Evolutionary conservation across 176 grass and related monocot species (phyloP), one percentile per base, ranked within the genome.

Genomic region (Thinopyrum elongatum): DNA sequence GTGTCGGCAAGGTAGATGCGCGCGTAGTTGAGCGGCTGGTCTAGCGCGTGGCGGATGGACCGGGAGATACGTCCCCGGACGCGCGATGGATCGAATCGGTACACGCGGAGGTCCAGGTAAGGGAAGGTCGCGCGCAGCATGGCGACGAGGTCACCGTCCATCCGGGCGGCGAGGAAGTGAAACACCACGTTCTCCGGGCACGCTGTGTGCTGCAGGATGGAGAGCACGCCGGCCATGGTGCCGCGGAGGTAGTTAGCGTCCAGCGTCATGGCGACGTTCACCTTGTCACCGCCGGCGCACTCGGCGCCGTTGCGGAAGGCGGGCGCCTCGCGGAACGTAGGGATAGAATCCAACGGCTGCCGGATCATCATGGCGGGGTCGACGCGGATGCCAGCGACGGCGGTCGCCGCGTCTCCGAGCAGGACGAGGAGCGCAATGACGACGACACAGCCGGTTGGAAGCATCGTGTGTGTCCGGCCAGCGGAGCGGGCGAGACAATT

Each of bases 221-320:
- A 97, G 11, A 90, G 63, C n/a, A 97, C 86, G 47, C 87, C 92
- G 0, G 92, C 92, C 62, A 97, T 87, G 17, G 92, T 92, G 82
- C 92, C 94, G 5, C 92, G 89, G 19, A 97, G 81, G 90, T 97
- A 97, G 70, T 90, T 90, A 22, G 68, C 85, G 62, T 97, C 94
- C 46, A 97, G 70, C 34, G 91, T 97, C 94, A 97, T 97, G 39
- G 94, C 92, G 2, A 94, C 90, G 82, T 97, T 87, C 74, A 97
- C 85, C 65, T 79, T 77, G 16, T 14, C 16, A 15, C 80, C 80
- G 22, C 21, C 83, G 0, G 42, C 42, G 77, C 93, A 95, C 51
- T 87, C 86, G 16, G 49, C 73, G 8, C 84, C 81, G 76, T 97
- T 97, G 35, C 86, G 82, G 87, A 97, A 94, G 70, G 90, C 82